Base-by-base conservation (phyloP, 768 basidiomycete genomes). In the Kondoa malvinella region DNA sequence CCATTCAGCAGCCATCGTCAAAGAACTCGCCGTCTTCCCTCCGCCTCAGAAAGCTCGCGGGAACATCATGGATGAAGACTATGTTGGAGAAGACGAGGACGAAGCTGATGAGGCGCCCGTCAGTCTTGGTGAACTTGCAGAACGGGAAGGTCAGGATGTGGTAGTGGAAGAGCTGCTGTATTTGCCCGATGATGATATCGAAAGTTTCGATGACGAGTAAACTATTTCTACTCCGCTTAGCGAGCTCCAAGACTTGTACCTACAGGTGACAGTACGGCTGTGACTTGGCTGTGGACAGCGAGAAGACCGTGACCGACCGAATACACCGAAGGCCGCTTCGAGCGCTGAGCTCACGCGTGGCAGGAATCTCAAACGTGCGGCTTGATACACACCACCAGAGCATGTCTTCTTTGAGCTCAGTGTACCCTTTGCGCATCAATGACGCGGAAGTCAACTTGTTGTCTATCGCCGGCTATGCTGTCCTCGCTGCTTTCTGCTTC, bases 161-260 rank as follows among this genome's bases (percentile, higher is more conserved):
- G 34, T 56, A 14, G 32, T 21, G 27, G 33, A 34, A 40, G 64
- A 65, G 21, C 66, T 62, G 15, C 65, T 69, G 26, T 69, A 69
- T 56, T 57, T 69, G 14, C 34, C 31, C 32, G 69, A 69, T 17
- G 69, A 69, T 34, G 69, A 69, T 56, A 69, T 69, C 27, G 69
- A n/a, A 14, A 66, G 67, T n/a, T 69, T 62, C 25, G 61, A 63
- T 14, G 16, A 63, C 25, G 12, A n/a, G 32, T n/a, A 3, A 31
- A 15, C n/a, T n/a, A n/a, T n/a, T n/a, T n/a, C n/a, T n/a, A n/a
- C n/a, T n/a, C n/a, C n/a, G n/a, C n/a, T n/a, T n/a, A n/a, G n/a
- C n/a, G n/a, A n/a, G n/a, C n/a, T n/a, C n/a, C n/a, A n/a, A n/a
- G n/a, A n/a, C n/a, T n/a, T n/a, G n/a, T n/a, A n/a, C n/a, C n/a